Base-by-base conservation (phyloP, 2,329 filamentous ascomycete species). In the Aureobasidium lini region DNA sequence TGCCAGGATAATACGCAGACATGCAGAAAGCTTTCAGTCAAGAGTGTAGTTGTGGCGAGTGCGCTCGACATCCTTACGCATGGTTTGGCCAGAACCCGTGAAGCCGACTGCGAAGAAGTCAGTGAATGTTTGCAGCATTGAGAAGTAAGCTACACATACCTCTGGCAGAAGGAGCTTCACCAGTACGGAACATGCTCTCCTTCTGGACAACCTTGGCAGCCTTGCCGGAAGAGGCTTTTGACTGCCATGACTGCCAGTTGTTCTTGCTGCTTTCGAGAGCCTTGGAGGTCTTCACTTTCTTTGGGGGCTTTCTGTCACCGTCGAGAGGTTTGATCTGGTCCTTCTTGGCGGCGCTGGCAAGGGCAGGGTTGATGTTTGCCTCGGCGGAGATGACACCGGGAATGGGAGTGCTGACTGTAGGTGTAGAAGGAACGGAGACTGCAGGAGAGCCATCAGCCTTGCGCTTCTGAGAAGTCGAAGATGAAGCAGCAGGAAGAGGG, bases 151-250 rank as follows among this genome's bases (percentile, higher is more conserved):
- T 31, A 44, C 63, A 59, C 81, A 66, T 77, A 95, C 92, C 92
- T 87, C 91, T 84, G 60, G 89, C 92, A 68, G 90, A 84, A 28
- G 94, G 82, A 62, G 90, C 87, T 34, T 95, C 91, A 0, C 91
- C 90, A 2, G 92, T 96, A 48, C 92, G 86, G 72, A 96, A 96
- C 92, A 96, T 96, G 79, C 90, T 95, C 50, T 96, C 90, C 76
- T 96, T 96, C 77, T 93, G 93, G 28, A 72, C 72, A 57, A 84
- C 78, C 70, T 90, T 92, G n/a, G 78, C 76, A 61, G 77, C 72
- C 69, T 84, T 85, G 61, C 67, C 64, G 28, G 57, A 66, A 34
- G 70, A 71, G 11, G 79, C 78, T 72, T 95, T 96, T 69, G 81
- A 80, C 64, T 85, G 88, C 73, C 96, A 99, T 64, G 95, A 89